Evolutionary conservation across 2,329 filamentous ascomycete genomes (phyloP), one percentile per base, ranked within the genome.

Genomic region (Colletotrichum australisinense): DNA sequence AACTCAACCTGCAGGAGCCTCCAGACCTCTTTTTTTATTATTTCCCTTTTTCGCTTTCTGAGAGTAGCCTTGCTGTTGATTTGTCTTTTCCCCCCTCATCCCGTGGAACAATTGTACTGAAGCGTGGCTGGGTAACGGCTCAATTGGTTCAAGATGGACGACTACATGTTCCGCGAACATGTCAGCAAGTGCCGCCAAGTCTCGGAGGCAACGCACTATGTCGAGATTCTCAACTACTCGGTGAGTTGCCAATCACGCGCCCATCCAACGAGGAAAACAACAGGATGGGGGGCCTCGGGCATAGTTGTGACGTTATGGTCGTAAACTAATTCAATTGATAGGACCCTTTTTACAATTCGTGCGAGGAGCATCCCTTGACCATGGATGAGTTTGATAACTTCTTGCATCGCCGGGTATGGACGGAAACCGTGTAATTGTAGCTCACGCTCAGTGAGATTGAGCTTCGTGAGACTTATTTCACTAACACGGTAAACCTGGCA

Each of bases 201-300:
- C 60, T 73, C 80, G 4, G 89, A 91, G 79, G 81, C 81, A 67
- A 91, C 88, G 22, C 85, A 82, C 75, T 91, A 89, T 78, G 75
- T 91, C 28, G 88, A 91, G 78, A 88, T 91, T 49, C 85, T 89
- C 76, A 91, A 91, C 76, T 91, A 90, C 76, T 87, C 88, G 78
- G 89, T 90, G 79, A 75, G 87, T 78, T 24, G 14, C 2, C 14
- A 57, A 32, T 42, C 19, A 30, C n/a, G 52, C 7, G n/a, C 19
- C n/a, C 52, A 22, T 12, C 49, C 32, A 53, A n/a, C 26, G 38
- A 42, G 11, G 12, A 26, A 38, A 24, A 32, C 32, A 28, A 65
- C 28, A 16, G 28, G 38, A 59, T 49, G 65, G 53, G 56, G 38
- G 14, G 35, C 24, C 46, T 11, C 57, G 16, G 28, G 65, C 49